Conservation (phyloP, 2,329 filamentous ascomycete species). For the Fusarium tricinctum region DNA sequence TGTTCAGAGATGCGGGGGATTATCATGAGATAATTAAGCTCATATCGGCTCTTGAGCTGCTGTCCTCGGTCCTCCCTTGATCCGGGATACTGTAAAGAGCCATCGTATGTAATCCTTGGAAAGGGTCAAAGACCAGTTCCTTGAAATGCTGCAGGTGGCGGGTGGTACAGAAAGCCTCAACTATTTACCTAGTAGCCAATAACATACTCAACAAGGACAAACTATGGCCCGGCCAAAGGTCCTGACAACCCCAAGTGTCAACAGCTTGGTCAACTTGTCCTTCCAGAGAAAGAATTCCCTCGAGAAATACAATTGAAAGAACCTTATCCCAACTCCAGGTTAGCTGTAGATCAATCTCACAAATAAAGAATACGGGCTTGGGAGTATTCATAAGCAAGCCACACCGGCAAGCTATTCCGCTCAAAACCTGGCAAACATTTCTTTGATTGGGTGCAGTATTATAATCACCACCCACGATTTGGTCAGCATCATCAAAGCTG, state of each 20-base stretch:
- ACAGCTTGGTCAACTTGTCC: background rate
- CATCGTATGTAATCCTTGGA: background rate
- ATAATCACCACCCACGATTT: constrained; percentile 6
- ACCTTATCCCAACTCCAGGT: background rate
- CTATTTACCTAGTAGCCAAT: too few relatives aligned
- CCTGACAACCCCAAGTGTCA: background rate
- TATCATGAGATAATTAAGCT: constrained; percentile 3
- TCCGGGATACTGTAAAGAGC: background rate
- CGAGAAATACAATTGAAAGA: background rate
- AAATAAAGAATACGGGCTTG: constrained; percentile 3
- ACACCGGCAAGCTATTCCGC: background rate
- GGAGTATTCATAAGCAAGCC: constrained; percentile 5
- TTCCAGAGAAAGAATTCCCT: background rate
- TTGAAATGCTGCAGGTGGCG: background rate
- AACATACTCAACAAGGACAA: background rate
- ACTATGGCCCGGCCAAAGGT: background rate
- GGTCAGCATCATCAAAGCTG: constrained; percentile 7
- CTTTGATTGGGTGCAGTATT: constrained; percentile 14
- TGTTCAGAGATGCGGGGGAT: constrained; percentile 20
- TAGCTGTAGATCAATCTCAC: background rate
- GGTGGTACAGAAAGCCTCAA: too few relatives aligned
- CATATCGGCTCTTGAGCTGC: background rate
- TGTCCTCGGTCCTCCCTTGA: constrained; percentile 1
- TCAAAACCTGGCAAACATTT: background rate
- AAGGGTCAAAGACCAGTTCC: background rate